Conservation (phyloP, 2,329 filamentous ascomycete species). For the Fusarium beomiforme region DNA sequence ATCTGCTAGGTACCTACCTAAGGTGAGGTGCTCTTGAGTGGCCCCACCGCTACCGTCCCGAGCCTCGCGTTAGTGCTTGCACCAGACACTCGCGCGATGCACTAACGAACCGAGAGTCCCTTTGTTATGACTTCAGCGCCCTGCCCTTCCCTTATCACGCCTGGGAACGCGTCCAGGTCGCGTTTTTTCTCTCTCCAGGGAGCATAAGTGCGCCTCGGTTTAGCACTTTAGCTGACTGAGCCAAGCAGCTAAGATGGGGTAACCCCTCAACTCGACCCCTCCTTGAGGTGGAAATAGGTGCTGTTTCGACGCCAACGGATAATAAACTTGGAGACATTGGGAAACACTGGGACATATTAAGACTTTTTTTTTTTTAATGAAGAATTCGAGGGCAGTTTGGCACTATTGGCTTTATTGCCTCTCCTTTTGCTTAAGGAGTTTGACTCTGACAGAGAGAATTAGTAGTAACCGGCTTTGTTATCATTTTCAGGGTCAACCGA, state of each 20-base stretch:
- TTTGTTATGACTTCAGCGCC: slow-evolving; percentile 35
- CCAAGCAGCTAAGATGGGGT: slow-evolving; percentile 14
- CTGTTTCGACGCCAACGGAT: neutral
- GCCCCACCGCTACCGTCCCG: slow-evolving; percentile 9
- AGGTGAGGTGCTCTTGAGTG: neutral
- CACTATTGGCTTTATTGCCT: slow-evolving; percentile 14
- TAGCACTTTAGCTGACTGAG: neutral
- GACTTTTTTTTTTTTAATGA: slow-evolving; percentile 8
- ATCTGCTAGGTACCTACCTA: slow-evolving; percentile 4
- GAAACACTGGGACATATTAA: slow-evolving; percentile 27
- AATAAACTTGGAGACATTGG: slow-evolving; percentile 25
- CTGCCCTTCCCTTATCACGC: slow-evolving; percentile 23
- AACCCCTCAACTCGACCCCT: slow-evolving; percentile 17
- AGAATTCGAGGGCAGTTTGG: slow-evolving; percentile 17
- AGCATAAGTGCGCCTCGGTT: neutral
- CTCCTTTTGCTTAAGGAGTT: neutral
- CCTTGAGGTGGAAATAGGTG: neutral
- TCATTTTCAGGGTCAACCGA: neutral
- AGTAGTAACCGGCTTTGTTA: neutral
- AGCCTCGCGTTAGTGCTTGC: slow-evolving; percentile 23
- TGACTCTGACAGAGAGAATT: neutral
- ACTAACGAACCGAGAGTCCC: slow-evolving; percentile 24
- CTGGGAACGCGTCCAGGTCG: slow-evolving; percentile 11
- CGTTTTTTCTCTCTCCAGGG: slow-evolving; percentile 13
- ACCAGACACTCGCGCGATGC: neutral